Base-by-base conservation (phyloP, 148 eudicot species). In the Oxyria digyna region DNA sequence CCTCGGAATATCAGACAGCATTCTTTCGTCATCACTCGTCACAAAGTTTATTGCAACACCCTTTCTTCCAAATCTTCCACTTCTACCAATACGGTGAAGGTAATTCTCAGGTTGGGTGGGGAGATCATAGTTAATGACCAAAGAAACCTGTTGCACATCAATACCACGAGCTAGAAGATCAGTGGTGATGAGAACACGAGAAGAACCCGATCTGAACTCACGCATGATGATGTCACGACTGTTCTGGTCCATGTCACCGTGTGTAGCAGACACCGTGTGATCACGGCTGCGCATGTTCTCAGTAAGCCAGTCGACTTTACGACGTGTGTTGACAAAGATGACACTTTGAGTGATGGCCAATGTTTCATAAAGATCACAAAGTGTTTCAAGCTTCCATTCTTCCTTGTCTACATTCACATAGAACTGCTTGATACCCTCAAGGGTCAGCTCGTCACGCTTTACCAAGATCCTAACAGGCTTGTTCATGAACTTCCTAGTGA, bases 11-110 rank as follows among this genome's bases (percentile, higher is more conserved):
- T 76, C 78, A 33, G 62, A 54, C 4, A 76, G 71, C 78, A 76
- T 76, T 37, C 78, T 67, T 55, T 71, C 74, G 7, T 76, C 78
- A 2, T 71, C 78, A 37, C 4, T 49, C 0, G 78, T 76, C 54
- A 76, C 78, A 55, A 76, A 76, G 74, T 76, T 76, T n/a, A 76
- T 76, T 3, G 78, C 74, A 41, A 71, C 78, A 67, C 78, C 78
- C 43, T 64, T 64, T 14, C 68, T 64, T 64, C 68, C 68, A 64
- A 64, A 64, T 42, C 68, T 33, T 64, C 78, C 78, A 71, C 78
- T 71, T 20, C 78, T 73, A 17, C 78, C 78, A 2, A 76, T 76
- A 29, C 78, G 67, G 43, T 76, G 78, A 66, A 76, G 78, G 26
- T 76, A 76, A 24, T 76, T 76, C 69, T 76, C 78, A 11, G 78